Percentiles rank a stretch among this genome's conserved stretches.
These are phyloP conservation scores for Penstemon eatonii DNA, from an alignment of 257 asterid genomes.

Conservation along the genomic window DNA sequence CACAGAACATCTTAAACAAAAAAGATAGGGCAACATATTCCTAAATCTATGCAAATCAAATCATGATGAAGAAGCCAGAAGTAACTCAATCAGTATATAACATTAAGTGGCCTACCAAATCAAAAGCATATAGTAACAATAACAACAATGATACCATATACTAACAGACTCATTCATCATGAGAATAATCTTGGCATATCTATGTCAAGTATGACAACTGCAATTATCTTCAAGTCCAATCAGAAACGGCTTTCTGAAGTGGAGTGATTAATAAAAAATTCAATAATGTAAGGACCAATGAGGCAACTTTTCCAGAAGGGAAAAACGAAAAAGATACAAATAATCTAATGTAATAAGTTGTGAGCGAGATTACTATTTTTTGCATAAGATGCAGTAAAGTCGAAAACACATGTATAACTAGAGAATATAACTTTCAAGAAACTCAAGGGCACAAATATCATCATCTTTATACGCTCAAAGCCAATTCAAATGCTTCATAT, in stretches of 20 bases:
- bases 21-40: conserved; percentile 11
- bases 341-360: background rate
- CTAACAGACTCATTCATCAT: no score
- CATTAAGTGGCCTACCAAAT: conserved; percentile 4
- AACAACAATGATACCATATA: no score
- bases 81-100: background rate
- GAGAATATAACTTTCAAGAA: conserved; percentile 17
- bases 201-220: conserved; percentile 6
- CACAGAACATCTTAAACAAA: conserved; percentile 13
- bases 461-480: conserved; percentile 6
- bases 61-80: conserved; percentile 20
- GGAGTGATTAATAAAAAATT: background rate
- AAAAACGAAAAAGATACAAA: background rate
- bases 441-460: conserved; percentile 9
- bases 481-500: background rate
- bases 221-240: conserved; percentile 12
- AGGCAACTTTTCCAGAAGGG: background rate
- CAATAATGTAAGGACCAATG: background rate
- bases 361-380: background rate
- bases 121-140: conserved; percentile 1
- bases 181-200: background rate
- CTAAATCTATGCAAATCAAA: conserved; percentile 12
- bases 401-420: conserved; percentile 10
- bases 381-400: conserved; percentile 7
- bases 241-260: background rate